phyloP scores from a whole-genome alignment of 208 protist species.

The Trypanosoma congolense region DNA sequence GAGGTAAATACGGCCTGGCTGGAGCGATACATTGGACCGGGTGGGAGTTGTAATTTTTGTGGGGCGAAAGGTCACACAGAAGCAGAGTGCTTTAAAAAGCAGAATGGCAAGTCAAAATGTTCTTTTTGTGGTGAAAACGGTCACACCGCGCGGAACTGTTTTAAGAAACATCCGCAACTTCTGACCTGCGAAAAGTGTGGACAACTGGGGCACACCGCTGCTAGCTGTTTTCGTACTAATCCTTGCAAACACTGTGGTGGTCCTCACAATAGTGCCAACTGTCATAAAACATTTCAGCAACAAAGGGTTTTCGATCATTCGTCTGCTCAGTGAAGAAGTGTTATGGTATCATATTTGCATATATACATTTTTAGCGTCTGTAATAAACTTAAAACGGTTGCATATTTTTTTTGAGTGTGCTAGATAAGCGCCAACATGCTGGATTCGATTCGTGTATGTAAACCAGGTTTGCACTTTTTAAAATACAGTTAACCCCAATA shows the following conservation, averaged over 20 bases:
- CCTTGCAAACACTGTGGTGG: constrained; percentile 89
- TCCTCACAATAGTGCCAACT: constrained; percentile 76
- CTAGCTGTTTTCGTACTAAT: constrained; percentile 74
- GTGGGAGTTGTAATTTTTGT: constrained; percentile 75
- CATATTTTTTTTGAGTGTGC: no score
- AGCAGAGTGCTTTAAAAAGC: constrained; percentile 83
- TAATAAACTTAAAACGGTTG: no score
- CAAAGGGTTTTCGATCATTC: constrained; percentile 27
- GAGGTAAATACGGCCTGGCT: constrained; percentile 73
- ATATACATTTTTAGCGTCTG: no score
- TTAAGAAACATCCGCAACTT: constrained; percentile 56
- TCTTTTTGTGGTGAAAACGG: constrained; percentile 41
- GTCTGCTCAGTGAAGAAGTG: not conserved
- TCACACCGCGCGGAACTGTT: constrained; percentile 45
- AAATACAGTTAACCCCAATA: no score
- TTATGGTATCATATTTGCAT: no score
- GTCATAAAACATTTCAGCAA: constrained; percentile 40
- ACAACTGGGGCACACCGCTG: constrained; percentile 73
- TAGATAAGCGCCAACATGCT: no score
- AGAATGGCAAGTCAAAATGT: constrained; percentile 35
- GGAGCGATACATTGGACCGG: constrained; percentile 74
- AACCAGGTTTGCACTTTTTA: no score
- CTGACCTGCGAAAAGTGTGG: constrained; percentile 84
- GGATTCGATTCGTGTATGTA: no score
- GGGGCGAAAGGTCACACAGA: constrained; percentile 73